phyloP scores from a whole-genome alignment of 257 asterid genomes.

The Gentiana straminea region DNA sequence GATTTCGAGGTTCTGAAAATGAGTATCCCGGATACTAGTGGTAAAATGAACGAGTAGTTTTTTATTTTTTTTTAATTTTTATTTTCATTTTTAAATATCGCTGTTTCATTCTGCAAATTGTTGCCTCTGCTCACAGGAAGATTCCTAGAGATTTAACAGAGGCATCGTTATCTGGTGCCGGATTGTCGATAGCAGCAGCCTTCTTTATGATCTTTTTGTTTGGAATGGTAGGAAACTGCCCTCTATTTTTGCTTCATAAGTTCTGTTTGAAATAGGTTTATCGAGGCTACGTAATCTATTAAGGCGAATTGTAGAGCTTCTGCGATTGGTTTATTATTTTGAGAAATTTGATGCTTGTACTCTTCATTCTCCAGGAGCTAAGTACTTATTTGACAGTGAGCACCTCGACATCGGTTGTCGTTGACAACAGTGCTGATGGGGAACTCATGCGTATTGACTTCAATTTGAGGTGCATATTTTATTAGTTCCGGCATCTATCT shows the following conservation, averaged over 20 bases:
- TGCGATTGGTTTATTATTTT: too few species aligned
- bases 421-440: conserved; percentile 89
- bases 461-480: conserved; percentile 56
- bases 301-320: too few species aligned
- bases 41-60: neutral
- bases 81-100: neutral
- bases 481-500: neutral
- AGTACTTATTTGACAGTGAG: conserved; percentile 52
- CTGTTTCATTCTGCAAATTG: neutral
- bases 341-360: too few species aligned
- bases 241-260: neutral
- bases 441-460: conserved; percentile 80
- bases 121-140: conserved; percentile 51
- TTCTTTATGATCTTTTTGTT: conserved; percentile 67
- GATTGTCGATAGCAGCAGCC: conserved; percentile 81
- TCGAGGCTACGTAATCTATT: too few species aligned
- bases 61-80: too few species aligned
- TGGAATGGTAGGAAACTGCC: conserved; percentile 70
- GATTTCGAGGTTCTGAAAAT: too few species aligned
- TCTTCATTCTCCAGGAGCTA: conserved; percentile 55
- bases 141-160: conserved; percentile 83
- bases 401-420: conserved; percentile 66
- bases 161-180: conserved; percentile 92
- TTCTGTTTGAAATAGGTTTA: too few species aligned
- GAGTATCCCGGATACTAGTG: too few species aligned